phyloP scores from a whole-genome alignment of 2,329 filamentous ascomycete species.

The Paraconiothyrium brasiliense region DNA sequence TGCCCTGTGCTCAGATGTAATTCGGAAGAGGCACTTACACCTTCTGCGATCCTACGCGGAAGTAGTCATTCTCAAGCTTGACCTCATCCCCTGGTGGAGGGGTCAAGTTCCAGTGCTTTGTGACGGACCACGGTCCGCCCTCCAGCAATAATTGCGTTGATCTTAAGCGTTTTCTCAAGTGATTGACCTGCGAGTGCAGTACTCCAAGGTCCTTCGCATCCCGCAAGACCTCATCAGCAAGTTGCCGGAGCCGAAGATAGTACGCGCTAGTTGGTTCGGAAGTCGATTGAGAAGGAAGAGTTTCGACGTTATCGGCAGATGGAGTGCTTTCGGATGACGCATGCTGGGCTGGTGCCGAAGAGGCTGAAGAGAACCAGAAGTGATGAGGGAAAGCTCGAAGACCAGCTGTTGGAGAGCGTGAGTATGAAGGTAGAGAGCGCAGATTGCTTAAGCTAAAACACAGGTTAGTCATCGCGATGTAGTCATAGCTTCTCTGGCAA shows the following conservation, averaged over 20 bases:
- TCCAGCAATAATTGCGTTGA: not conserved
- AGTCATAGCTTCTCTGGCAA: not conserved
- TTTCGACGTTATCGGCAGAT: not conserved
- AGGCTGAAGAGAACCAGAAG: not conserved
- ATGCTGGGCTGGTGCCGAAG: not conserved
- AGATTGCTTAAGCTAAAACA: not conserved
- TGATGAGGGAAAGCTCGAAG: not conserved
- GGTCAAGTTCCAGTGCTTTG: not conserved
- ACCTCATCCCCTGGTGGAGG: not conserved
- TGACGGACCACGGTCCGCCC: not conserved
- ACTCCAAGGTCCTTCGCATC: not conserved
- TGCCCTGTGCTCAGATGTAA: not conserved
- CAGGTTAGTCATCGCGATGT: not conserved
- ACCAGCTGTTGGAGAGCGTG: not conserved
- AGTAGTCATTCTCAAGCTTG: constrained; percentile 8
- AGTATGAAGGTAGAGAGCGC: not conserved
- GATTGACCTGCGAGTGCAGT: not conserved
- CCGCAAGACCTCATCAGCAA: not conserved
- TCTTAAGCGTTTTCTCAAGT: not conserved
- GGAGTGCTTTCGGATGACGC: not conserved
- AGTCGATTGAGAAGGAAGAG: too few species aligned
- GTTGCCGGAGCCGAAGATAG: not conserved
- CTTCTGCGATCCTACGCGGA: constrained; percentile 9
- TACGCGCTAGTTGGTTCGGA: not conserved
- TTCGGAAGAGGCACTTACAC: constrained; percentile 13